Evolutionary conservation across 257 asterid species (phyloP), one percentile per base, ranked within the genome.

Genomic region (Gardenia jasminoides): DNA sequence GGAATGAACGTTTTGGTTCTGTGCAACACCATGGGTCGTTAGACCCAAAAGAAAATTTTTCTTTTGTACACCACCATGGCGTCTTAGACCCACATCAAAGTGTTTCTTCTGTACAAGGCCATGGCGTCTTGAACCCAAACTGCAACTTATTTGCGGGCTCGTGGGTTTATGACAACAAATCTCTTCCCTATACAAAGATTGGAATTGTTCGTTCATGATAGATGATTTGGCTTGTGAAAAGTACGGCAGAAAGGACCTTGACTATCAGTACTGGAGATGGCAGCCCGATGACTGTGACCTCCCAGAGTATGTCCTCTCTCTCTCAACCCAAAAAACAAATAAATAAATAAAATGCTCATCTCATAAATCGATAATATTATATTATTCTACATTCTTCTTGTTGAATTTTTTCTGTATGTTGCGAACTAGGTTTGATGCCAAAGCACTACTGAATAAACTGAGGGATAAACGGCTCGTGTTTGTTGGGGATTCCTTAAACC

Each of bases 221-320:
- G 86, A 79, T 31, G 89, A 81, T 33, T 85, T 84, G 72, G 88
- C 88, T 28, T 88, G 92, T 76, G 73, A 86, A 41, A 83, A 78
- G 80, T 76, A 30, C 19, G 88, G 88, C 11, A 72, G 89, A 69
- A 73, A 72, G 43, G 89, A 88, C 50, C 71, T 81, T 75, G 72
- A 83, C 26, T 86, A 73, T 80, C 88, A 84, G 46, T 31, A 76
- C 3, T 88, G 91, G 91, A 87, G 86, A 24, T 86, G 91, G 91
- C 89, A 88, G 67, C 91, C 91, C 67, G 69, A 81, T 72, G 16
- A 84, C 1, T 88, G 89, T 70, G 80, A 86, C 64, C 80, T 88
- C 72, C 89, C 89, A 67, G 86, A 82, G 91, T 88, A 65, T 36
- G 68, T 47, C 7, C 58, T 17, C 33, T 6, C 52, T 1, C 24